These are phyloP conservation scores for Xylaria longipes DNA, from an alignment of 495 filamentous ascomycete species.

Conservation along the genomic window DNA sequence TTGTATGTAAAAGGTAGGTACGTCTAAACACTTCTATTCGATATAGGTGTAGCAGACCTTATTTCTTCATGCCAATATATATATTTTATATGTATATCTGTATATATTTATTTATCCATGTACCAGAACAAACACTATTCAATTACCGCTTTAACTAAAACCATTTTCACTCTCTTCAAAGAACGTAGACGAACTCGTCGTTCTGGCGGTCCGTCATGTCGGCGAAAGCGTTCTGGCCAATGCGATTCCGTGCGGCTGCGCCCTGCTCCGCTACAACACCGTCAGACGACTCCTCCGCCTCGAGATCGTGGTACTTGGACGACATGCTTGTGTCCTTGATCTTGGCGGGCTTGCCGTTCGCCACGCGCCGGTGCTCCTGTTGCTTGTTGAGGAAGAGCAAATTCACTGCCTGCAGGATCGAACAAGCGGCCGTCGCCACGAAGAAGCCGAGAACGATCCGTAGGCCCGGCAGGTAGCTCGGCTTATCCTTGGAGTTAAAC, in stretches of 20 bases:
- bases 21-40: too few relatives aligned
- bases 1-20: too few relatives aligned
- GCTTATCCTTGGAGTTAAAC: conserved; percentile 65
- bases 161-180: conserved; percentile 39
- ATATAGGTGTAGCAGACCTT: too few relatives aligned
- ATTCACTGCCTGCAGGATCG: conserved; percentile 58
- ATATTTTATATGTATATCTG: background rate
- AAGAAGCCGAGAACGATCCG: conserved; percentile 64
- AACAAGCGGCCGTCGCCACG: conserved; percentile 54
- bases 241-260: conserved; percentile 34
- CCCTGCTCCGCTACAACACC: conserved; percentile 33
- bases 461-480: conserved; percentile 64
- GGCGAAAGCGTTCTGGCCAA: conserved; percentile 51
- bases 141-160: background rate
- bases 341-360: conserved; percentile 61
- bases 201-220: conserved; percentile 70
- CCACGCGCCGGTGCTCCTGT: conserved; percentile 59
- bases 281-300: conserved; percentile 4
- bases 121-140: background rate
- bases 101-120: background rate
- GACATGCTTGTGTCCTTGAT: conserved; percentile 66
- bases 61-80: background rate
- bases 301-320: conserved; percentile 27
- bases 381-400: conserved; percentile 60
- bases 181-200: conserved; percentile 72